Percentiles rank a stretch among this genome's conserved stretches.
Evolutionary conservation across 148 eudicot genomes (phyloP).

Genomic region (Rhododendron henanense): DNA sequence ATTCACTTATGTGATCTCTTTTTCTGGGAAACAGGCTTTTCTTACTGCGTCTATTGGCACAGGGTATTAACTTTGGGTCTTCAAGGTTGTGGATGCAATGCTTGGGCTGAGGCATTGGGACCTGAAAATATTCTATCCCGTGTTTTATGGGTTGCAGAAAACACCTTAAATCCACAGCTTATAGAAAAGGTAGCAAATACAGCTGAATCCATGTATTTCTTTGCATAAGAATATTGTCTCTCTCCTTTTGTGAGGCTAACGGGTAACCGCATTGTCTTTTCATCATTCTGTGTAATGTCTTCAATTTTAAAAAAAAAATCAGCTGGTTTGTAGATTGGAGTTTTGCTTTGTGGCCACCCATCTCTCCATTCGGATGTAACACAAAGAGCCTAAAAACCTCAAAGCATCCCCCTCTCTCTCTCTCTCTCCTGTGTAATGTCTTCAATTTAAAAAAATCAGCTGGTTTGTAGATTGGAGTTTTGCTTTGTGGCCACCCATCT

Average conservation of each 20-base stretch:
- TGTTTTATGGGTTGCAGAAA: conserved; percentile 80
- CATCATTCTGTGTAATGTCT: neutral
- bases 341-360: neutral
- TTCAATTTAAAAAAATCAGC: neutral
- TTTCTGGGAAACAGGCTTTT: neutral
- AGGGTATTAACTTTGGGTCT: conserved; percentile 80
- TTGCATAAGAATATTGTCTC: neutral
- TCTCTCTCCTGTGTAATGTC: neutral
- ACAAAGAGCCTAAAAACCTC: neutral
- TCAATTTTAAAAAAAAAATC: neutral
- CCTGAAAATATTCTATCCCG: conserved; percentile 65
- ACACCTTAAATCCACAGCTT: conserved; percentile 72
- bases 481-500: neutral
- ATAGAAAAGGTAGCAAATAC: conserved; percentile 62
- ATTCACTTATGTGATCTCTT: neutral
- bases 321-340: neutral
- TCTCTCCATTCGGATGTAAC: neutral
- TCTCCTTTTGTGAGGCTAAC: neutral
- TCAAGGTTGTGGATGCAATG: conserved; percentile 59
- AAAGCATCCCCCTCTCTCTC: too few relatives aligned
- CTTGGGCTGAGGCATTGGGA: conserved; percentile 74
- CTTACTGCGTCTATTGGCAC: conserved; percentile 12
- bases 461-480: neutral
- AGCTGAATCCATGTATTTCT: neutral
- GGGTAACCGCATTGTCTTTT: neutral